phyloP scores from a whole-genome alignment of 345 rosid genomes.

The Brassica nigra region DNA sequence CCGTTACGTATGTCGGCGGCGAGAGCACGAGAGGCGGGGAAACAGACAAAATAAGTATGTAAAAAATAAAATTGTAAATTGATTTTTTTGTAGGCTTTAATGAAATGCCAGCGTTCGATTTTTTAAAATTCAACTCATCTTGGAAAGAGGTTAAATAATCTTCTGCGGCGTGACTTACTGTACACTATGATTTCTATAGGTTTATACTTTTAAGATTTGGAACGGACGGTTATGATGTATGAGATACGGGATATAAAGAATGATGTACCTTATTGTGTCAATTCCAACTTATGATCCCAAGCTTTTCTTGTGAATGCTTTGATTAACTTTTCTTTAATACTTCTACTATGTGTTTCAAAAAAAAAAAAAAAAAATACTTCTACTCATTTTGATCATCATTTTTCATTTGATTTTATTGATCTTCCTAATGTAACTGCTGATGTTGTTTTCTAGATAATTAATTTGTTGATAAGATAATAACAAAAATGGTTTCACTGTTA shows the following conservation, averaged over 20 bases:
- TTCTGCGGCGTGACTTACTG: background rate
- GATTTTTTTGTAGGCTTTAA: background rate
- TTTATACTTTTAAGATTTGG: background rate
- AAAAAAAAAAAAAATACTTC: too few relatives aligned
- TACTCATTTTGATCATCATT: background rate
- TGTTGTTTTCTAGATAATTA: background rate
- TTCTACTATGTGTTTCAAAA: too few relatives aligned
- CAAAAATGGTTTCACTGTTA: background rate
- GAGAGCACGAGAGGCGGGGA: slow-evolving; percentile 46
- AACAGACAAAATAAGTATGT: slow-evolving; percentile 21
- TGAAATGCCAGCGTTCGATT: background rate
- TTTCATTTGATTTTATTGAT: background rate
- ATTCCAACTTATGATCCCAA: background rate
- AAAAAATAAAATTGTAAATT: slow-evolving; percentile 17
- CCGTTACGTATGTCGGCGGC: slow-evolving; percentile 51
- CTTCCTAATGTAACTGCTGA: background rate
- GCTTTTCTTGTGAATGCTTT: background rate
- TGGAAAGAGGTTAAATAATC: background rate
- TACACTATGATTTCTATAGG: background rate
- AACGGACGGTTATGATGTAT: background rate
- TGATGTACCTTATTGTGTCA: background rate
- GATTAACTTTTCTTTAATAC: too few relatives aligned
- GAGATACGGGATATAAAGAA: background rate
- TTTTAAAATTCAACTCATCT: background rate
- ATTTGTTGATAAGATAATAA: background rate